Evolutionary conservation across 225 moss, liverwort and hornwort genomes (phyloP), one percentile per base, ranked within the genome.

Genomic region (Anthoceros angustus): DNA sequence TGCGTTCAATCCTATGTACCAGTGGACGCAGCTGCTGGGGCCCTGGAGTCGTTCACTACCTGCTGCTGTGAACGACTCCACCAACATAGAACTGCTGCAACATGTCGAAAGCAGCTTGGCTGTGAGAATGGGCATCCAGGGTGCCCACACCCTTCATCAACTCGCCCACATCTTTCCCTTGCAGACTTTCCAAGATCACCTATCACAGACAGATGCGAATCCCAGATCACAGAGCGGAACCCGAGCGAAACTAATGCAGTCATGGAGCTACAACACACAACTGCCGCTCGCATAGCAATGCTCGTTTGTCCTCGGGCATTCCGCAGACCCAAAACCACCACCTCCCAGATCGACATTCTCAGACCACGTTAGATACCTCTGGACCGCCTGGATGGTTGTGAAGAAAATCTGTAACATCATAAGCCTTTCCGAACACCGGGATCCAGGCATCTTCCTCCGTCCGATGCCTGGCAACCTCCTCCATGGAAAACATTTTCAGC

Each of bases 21-120:
- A 10, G 21, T 7, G 24, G 2, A 63, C 0, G 48, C 42, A 39
- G 21, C n/a, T 63, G 49, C 18, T 5, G 68, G 3, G 3, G 39
- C 68, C 62, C 68, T 64, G 64, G 24, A 60, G 9, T 24, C 16
- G 9, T 65, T 25, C 55, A 12, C 10, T 11, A 77, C 77, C 70
- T 68, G 32, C 64, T 40, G 6, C 48, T 24, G 10, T 62, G 7
- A 5, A 48, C 60, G 9, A 26, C 42, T 6, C 32, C 25, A 20
- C 42, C 25, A 2, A 74, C 69, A 10, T 69, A 5, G 42, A 73
- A 75, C 45, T 75, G 75, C 39, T 75, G 43, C 60, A 79, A 65
- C 72, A 79, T 75, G 16, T 72, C 70, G 43, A 79, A 66, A 4
- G 79, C 79, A 26, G 75, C 75, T 65, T 66, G 46, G 49, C 79